Evolutionary conservation across 352 stramenopile genomes (phyloP).

Genomic region (Plasmopara halstedii): DNA sequence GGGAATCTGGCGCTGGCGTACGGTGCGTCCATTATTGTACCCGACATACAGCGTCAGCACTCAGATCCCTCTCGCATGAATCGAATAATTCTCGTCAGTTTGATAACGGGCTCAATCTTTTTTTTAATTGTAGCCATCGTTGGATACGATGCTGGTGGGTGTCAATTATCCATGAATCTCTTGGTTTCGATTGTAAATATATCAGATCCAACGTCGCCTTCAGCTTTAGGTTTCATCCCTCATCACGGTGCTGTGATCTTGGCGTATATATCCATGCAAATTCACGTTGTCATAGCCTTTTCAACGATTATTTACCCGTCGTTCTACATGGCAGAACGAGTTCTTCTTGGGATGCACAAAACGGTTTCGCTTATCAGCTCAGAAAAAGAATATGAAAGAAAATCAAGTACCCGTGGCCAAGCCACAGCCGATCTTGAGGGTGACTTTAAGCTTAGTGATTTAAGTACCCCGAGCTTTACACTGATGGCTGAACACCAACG

Average conservation of each 20-base stretch:
- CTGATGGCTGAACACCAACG: too few relatives aligned
- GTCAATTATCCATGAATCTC: constrained; percentile 55
- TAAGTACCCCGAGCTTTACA: too few relatives aligned
- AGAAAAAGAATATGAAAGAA: too few relatives aligned
- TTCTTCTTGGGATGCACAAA: constrained; percentile 55
- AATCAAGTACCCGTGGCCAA: too few relatives aligned
- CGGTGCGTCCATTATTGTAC: constrained; percentile 46
- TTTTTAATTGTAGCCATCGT: constrained; percentile 45
- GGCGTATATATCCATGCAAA: constrained; percentile 55
- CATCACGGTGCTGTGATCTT: constrained; percentile 43
- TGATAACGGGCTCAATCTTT: constrained; percentile 36
- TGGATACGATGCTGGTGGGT: constrained; percentile 42
- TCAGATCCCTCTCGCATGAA: constrained; percentile 54
- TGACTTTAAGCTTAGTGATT: too few relatives aligned
- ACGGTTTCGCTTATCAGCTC: too few relatives aligned
- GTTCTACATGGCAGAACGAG: constrained; percentile 49
- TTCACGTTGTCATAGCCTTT: constrained; percentile 58
- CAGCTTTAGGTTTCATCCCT: constrained; percentile 33
- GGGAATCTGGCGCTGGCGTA: constrained; percentile 57
- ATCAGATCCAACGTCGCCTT: too few relatives aligned
- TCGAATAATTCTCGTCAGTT: constrained; percentile 36
- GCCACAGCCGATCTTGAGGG: too few relatives aligned
- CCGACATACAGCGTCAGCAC: constrained; percentile 54
- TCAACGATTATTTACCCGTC: constrained; percentile 51
- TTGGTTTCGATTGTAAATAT: constrained; percentile 47